Base-by-base conservation (phyloP, 345 rosid genomes). In the Anastatica hierochuntica region DNA sequence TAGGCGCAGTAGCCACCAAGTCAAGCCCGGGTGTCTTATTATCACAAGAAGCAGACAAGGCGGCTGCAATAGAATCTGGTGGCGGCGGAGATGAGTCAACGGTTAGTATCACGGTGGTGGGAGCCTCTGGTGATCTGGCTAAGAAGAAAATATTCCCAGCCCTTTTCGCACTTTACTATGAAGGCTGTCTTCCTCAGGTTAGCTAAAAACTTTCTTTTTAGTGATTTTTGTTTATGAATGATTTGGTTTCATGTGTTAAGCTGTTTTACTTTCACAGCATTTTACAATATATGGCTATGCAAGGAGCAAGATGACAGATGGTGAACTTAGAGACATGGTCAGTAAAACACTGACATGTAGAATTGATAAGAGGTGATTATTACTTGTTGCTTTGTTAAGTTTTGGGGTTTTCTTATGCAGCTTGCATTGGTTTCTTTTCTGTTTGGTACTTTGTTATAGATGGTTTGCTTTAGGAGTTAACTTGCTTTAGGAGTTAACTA, bases 111-210 rank as follows among this genome's bases (percentile, higher is more conserved):
- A 81, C 94, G 10, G 86, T 92, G 21, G 94, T 92, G 14, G 98
- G 98, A 66, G 98, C 98, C 29, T 92, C 98, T 52, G 98, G 98
- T 67, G 98, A 92, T 78, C 98, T 88, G 60, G 98, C 98, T 38
- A 92, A 92, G 81, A 92, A 92, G 68, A 92, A 92, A 72, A 92
- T 92, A 69, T 92, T 92, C 64, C 98, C 98, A 37, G 98, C 98
- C 15, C 96, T 92, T 56, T 90, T 92, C 43, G 98, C 98, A 3
- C 94, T 88, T 56, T 88, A 88, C 67, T 92, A 92, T 18, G 98
- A 92, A 81, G 95, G 58, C 47, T 92, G 82, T 74, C 98, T 92
- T 23, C 96, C 96, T 37, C 53, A 92, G 90, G 98, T 7, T 6
- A 0, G 10, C 23, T 24, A 24, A 24, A 24, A 0, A 4, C 15